Base-by-base conservation (phyloP, 140 eudicot genomes). In the Erigeron philadelphicus region DNA sequence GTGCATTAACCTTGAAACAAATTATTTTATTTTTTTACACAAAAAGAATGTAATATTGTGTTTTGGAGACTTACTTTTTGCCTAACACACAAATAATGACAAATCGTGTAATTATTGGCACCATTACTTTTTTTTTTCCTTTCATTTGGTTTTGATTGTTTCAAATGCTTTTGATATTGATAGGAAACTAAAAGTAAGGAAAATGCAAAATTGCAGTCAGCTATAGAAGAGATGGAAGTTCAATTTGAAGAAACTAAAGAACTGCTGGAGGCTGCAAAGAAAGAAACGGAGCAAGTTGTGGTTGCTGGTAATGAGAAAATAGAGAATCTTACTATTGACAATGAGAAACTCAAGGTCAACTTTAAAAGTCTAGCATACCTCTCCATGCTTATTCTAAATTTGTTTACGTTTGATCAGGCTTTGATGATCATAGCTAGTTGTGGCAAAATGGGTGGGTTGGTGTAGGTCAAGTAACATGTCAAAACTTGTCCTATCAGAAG, bases 231-330 rank as follows among this genome's bases (percentile, higher is more conserved):
- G 49, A 79, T 80, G 82, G 76, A 74, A 67, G 71, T 72, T 67
- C 84, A 90, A 64, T 72, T 90, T 50, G 65, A 78, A 77, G 90
- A 90, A 83, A 85, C 95, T 61, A 83, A 90, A 76, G 83, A 75
- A 46, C 62, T 66, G 40, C 84, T 85, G 8, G 90, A 82, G 71
- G 81, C 81, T 65, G 64, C 78, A 61, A 73, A 70, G 56, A 77
- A 40, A 67, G 80, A 23, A 64, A 67, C 72, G 19, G 95, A 82
- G 68, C 79, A 79, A 75, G 80, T 65, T 60, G 80, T 85, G 64
- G 84, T 67, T 74, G 66, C 68, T 35, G 81, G 80, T 54, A 59
- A 80, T 64, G 92, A 80, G 72, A 54, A 71, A 69, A 72, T 88
- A 21, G 74, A 80, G 70, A 77, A 79, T 46, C 79, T 85, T 69